Evolutionary conservation across 2,329 filamentous ascomycete genomes (phyloP), one percentile per base, ranked within the genome.

Genomic region (Hypoxylon sp.): DNA sequence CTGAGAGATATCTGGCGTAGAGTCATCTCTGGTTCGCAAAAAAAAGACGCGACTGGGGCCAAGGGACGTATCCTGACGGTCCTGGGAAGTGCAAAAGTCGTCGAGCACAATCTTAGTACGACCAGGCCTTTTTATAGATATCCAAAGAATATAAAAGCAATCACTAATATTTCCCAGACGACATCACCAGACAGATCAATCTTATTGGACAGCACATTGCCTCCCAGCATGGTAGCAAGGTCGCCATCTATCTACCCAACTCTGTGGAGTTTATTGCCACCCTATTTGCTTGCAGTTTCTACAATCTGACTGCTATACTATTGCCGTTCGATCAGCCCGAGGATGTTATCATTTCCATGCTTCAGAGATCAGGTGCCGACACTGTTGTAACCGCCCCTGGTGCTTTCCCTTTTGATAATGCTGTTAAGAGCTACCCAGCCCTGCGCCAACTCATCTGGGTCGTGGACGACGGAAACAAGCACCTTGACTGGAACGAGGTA

Each of bases 401-500:
- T 43, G 88, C 91, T n/a, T 86, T 98, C 60, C 92, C 95, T 20
- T 87, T 97, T 44, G 89, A 93, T 65, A 80, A 85, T 37, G 85
- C 97, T 11, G 85, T 88, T 54, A 87, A 89, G 71, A 84, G 82
- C 55, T 93, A 91, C 72, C 84, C 89, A 4, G 84, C 85, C 37
- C 84, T 99, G 47, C 89, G 89, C 64, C 88, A 93, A 70, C 84
- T 97, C 30, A 86, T 97, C 70, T 98, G 94, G 92, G 94, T 97
- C 11, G 93, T 96, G 4, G 94, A 97, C 72, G 87, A 93, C 73
- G 93, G 93, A 43, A 97, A 89, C 80, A 87, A 88, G 70, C 94
- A 98, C 75, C 91, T 99, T 85, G 94, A 97, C 78, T 99, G 94
- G 94, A 94, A 92, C 71, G 92, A 94, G 74, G 87, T 94, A 1